Evolutionary conservation across 2,329 filamentous ascomycete genomes (phyloP), one percentile per base, ranked within the genome.

Genomic region (Botrytis tulipae): DNA sequence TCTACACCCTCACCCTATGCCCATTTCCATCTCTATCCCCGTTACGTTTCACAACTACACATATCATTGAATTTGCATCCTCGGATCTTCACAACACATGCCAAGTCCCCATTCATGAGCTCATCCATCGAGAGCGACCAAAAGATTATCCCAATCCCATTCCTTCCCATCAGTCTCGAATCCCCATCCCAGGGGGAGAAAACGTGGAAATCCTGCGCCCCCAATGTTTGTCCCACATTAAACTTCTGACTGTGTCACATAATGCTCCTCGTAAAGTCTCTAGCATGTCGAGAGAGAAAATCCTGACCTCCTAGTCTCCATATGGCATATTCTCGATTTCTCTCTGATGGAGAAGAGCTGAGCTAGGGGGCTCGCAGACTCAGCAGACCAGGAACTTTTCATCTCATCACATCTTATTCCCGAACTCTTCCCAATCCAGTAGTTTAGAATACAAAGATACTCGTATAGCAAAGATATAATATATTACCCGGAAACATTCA

Each of bases 201-300:
- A 68, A 68, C 35, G 48, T 57, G 66, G 61, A 22, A 68, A 68
- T 40, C 18, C 51, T 57, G 8, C 42, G 25, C 40, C 61, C 48
- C 46, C 4, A 54, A 37, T 3, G 22, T 20, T 42, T 35, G 22
- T 16, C 32, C 42, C 42, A 16, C 29, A 35, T 48, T 65, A 35
- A 35, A 46, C 62, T 65, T 65, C 62, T 48, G 62, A 65, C 62
- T 35, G 42, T 59, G 18, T 35, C 29, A 20, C 57, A 57, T 18
- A 59, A 59, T 18, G 16, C 18, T 32, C 29, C 57, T 59, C 57
- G 29, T 35, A 16, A 29, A 46, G 1, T 62, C 35, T 37, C 35
- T 16, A 7, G 2, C 18, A 35, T 2, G 8, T 22, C 32, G 25
- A 16, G 48, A 60, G 32, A 37, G 10, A 25, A 61, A 46, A 32